Base-by-base conservation (phyloP, 202 grass and related monocot species). In the Alloteropsis angusta region DNA sequence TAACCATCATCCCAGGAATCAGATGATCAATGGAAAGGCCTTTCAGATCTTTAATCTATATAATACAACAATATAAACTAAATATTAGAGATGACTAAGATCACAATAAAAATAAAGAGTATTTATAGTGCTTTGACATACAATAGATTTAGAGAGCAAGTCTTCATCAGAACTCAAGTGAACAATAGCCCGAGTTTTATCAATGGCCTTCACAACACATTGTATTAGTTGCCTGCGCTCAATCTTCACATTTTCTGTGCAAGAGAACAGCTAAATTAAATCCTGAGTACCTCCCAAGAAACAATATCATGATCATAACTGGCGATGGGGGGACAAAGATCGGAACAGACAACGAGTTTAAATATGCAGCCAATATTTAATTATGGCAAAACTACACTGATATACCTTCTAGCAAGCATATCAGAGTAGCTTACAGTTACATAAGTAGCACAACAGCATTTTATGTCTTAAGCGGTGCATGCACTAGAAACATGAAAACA, bases 1-100 rank as follows among this genome's bases (percentile, higher is more conserved):
- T 94, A 75, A 98, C 70, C 91, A 95, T 88, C 92, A 98, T 98
- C 46, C 95, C 95, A 84, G 95, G 95, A 85, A 94, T 87, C 85
- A 98, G 77, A 87, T 92, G 85, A 39, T 98, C 95, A 82, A 98
- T 90, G 53, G 95, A 98, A 70, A 98, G 87, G 34, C 95, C 95
- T 72, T 93, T 98, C 56, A 90, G 57, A 85, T 98, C 89, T 77
- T 92, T 94, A 50, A 92, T 90, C 95, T 98, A 82, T 60, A 68
- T 60, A 61, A 61, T 68, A 78, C 16, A 83, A 68, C 14, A 76
- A 62, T 37, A 45, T 79, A 61, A 85, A 68, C 47, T 54, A 83
- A 70, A 26, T 84, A 75, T 71, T 77, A 81, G 53, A n/a, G 17
- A 58, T 48, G 18, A 55, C 32, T 58, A 34, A 60, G 52, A 22